Conservation (phyloP, 495 filamentous ascomycete species). For the Clohesyomyces aquaticus region DNA sequence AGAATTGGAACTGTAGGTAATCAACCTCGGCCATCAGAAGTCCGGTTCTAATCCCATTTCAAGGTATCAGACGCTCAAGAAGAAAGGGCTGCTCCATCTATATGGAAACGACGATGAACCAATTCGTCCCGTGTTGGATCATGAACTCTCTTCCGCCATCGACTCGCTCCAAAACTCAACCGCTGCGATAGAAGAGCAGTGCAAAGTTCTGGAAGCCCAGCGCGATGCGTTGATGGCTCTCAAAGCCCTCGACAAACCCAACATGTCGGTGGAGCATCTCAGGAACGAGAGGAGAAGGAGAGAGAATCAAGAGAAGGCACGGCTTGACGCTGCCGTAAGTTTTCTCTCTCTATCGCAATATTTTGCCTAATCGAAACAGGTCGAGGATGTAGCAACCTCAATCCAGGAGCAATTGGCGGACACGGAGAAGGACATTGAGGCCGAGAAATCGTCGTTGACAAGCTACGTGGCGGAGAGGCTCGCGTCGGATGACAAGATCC, state of each 20-base stretch:
- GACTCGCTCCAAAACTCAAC: slow-evolving; percentile 44
- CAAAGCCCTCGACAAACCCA: slow-evolving; percentile 37
- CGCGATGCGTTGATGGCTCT: slow-evolving; percentile 42
- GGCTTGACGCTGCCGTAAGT: slow-evolving; percentile 42
- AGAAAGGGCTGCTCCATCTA: slow-evolving; percentile 25
- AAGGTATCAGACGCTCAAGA: slow-evolving; percentile 28
- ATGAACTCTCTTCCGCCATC: slow-evolving; percentile 43
- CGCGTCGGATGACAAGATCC: slow-evolving; percentile 45
- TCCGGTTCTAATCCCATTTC: background rate
- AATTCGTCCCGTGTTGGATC: slow-evolving; percentile 39
- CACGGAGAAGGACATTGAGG: slow-evolving; percentile 32
- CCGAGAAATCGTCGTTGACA: slow-evolving; percentile 25
- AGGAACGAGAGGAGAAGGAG: slow-evolving; percentile 34
- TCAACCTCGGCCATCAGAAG: background rate
- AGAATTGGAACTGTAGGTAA: slow-evolving; percentile 47
- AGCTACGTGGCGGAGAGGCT: slow-evolving; percentile 38
- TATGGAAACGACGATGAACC: slow-evolving; percentile 21
- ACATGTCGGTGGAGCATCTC: slow-evolving; percentile 34
- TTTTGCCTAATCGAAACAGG: slow-evolving; percentile 15
- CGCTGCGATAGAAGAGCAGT: slow-evolving; percentile 46
- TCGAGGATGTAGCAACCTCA: slow-evolving; percentile 40
- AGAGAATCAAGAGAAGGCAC: slow-evolving; percentile 41
- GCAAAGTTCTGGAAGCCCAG: slow-evolving; percentile 44
- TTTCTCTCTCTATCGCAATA: background rate
- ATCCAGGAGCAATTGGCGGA: slow-evolving; percentile 35